Evolutionary conservation across 805 yeast species (phyloP), one percentile per base, ranked within the genome.

Genomic region (Wickerhamiella nectarea): DNA sequence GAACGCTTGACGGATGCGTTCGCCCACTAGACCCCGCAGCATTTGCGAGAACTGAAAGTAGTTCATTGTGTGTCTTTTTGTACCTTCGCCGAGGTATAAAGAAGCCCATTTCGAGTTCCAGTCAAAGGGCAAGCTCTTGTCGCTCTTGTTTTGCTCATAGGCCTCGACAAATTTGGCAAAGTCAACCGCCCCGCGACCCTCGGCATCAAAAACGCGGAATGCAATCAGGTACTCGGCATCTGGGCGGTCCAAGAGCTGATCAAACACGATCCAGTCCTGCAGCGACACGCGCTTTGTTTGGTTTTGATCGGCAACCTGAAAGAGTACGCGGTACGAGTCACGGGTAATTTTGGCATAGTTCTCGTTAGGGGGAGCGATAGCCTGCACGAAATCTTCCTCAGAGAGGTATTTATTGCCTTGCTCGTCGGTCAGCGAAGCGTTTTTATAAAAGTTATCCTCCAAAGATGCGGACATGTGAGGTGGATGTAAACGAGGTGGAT

Each of bases 261-360:
- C 76, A 57, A 89, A 82, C 35, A 71, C 70, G 41, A 74, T 63
- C 80, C 94, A 89, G 57, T 89, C 95, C 20, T 66, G 59, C 40
- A 76, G 66, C 21, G 74, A 69, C 40, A 84, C 68, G 47, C 69
- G 76, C 6, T 95, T 96, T 51, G 75, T 74, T 45, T 70, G 67
- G 33, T 70, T 68, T 46, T 74, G 74, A 63, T 89, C 97, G 12
- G 94, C 84, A 21, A 85, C 76, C 45, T 80, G 67, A 57, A 81
- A 89, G 39, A 89, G 75, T 48, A 87, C 69, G 5, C 80, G 81
- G 59, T 75, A 75, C 3, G 80, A 70, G 50, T 75, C 69, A 10
- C 73, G 64, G 12, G 76, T 70, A 42, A 77, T 68, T 51, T 68
- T 69, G 50, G 70, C 69, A 52, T 72, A 68, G 55, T 71, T 71